Evolutionary conservation across 257 asterid genomes (phyloP).

Genomic region (Osmanthus fragrans): DNA sequence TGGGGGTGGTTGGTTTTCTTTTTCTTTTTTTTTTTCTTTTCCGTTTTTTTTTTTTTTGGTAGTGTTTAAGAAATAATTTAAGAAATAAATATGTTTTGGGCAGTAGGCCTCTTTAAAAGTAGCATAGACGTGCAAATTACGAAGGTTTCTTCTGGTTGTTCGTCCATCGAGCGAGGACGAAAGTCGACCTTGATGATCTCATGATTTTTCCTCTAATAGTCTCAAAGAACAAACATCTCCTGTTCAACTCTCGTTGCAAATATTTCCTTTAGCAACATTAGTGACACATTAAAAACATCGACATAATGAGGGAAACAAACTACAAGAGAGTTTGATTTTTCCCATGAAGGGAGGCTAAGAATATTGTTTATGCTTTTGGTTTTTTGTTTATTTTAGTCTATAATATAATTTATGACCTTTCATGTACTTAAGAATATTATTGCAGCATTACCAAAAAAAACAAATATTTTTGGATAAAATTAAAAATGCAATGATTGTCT

Average conservation of each 20-base stretch:
- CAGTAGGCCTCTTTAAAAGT: too few relatives aligned
- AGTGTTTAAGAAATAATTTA: not conserved
- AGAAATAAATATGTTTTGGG: not conserved
- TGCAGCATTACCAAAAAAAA: not conserved
- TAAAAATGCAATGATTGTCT: slow-evolving; percentile 23
- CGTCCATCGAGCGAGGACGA: not conserved
- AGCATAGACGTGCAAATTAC: too few relatives aligned
- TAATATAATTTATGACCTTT: not conserved
- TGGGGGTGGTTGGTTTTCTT: slow-evolving; percentile 27
- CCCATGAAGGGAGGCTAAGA: not conserved
- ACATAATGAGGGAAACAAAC: not conserved
- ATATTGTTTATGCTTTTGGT: slow-evolving; percentile 23
- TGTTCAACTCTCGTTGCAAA: too few relatives aligned
- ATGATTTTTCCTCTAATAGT: too few relatives aligned
- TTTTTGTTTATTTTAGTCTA: slow-evolving; percentile 23
- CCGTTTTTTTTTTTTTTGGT: not conserved
- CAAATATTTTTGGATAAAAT: not conserved
- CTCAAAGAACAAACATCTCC: too few relatives aligned
- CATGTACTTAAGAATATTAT: not conserved
- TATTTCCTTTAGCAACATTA: not conserved
- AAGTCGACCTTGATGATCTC: not conserved
- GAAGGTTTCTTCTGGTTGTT: too few relatives aligned
- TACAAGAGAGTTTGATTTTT: not conserved
- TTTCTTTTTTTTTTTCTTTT: too few relatives aligned
- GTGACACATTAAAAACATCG: not conserved